Conservation (phyloP, 257 asterid genomes). For the Solanum virginianum region DNA sequence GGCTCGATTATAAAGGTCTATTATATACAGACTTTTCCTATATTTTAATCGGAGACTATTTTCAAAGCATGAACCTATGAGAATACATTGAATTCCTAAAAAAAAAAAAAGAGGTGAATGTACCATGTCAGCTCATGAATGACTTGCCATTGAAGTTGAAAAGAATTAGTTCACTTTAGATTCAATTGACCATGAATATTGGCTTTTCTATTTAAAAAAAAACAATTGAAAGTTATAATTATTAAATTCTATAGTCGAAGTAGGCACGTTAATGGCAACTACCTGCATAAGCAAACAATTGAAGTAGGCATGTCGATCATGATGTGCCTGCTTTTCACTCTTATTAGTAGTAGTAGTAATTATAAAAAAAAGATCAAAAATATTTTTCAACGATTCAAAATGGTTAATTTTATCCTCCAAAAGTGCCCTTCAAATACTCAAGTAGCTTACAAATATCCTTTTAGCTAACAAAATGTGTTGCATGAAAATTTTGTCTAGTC, state of each 20-base stretch:
- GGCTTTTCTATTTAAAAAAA: slow-evolving; percentile 7
- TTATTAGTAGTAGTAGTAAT: too few relatives aligned
- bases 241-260: not conserved
- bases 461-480: not conserved
- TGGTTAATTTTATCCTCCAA: not conserved
- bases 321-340: too few relatives aligned
- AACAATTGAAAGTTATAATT: not conserved
- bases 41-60: too few relatives aligned
- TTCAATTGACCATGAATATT: slow-evolving; percentile 6
- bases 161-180: not conserved
- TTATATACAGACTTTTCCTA: too few relatives aligned
- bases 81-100: not conserved
- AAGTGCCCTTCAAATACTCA: not conserved
- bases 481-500: not conserved
- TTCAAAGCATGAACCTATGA: too few relatives aligned
- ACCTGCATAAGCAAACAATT: too few relatives aligned
- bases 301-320: too few relatives aligned
- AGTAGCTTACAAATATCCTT: not conserved
- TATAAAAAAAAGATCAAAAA: not conserved
- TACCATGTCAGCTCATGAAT: not conserved
- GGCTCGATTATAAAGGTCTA: too few relatives aligned
- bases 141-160: not conserved
- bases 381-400: not conserved
- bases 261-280: too few relatives aligned
- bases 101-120: not conserved